Evolutionary conservation across 305 asterid genomes (phyloP).

Genomic region (Fraxinus sp.): DNA sequence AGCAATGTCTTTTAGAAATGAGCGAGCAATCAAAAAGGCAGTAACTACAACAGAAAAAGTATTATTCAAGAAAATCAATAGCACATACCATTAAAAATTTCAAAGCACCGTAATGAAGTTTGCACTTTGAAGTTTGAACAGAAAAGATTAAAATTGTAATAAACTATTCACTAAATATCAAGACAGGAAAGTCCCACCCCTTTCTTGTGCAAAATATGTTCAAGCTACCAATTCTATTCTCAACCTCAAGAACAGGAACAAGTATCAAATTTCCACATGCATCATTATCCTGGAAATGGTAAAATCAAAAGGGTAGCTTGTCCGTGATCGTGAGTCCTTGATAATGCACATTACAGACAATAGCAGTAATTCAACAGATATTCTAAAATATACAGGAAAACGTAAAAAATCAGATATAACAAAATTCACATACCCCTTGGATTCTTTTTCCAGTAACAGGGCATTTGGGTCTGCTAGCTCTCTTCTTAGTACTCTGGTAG

Average conservation of each 20-base stretch:
- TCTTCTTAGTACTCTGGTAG: slow-evolving; percentile 76
- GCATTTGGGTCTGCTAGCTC: slow-evolving; percentile 87
- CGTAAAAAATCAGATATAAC: background rate
- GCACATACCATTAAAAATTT: background rate
- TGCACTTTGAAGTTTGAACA: background rate
- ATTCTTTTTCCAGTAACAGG: slow-evolving; percentile 88
- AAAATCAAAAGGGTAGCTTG: background rate
- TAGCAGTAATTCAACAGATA: background rate
- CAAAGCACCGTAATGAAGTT: background rate
- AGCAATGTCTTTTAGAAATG: background rate
- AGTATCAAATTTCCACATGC: background rate
- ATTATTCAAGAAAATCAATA: background rate
- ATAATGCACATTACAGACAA: background rate
- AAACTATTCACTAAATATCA: background rate
- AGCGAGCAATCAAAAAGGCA: background rate
- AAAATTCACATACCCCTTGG: slow-evolving; percentile 63
- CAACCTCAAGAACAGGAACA: background rate
- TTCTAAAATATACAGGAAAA: background rate
- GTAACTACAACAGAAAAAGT: background rate
- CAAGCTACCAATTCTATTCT: background rate
- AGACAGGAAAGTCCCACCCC: background rate
- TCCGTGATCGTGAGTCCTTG: background rate
- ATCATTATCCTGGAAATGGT: background rate
- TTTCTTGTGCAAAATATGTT: background rate
- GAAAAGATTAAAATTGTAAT: background rate